Evolutionary conservation across 163 green algal species (phyloP).

Genomic region (Chlamydomonas reinhardtii): DNA sequence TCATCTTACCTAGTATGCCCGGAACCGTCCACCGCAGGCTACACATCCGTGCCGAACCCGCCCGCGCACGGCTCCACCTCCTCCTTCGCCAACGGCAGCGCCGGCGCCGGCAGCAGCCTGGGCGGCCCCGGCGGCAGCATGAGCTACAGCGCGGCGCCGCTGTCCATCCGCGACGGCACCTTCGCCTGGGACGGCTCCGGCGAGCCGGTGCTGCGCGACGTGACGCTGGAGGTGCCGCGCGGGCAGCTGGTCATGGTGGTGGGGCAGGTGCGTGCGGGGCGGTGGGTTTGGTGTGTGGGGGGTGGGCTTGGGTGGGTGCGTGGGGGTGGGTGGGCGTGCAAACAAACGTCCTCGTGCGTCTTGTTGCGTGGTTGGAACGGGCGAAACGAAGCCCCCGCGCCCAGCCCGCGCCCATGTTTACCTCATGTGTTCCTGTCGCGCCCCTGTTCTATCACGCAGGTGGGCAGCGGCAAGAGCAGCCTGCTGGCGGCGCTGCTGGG

Average conservation of each 20-base stretch:
- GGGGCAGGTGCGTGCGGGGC: constrained; percentile 37
- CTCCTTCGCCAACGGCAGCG: background rate
- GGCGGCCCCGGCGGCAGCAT: background rate
- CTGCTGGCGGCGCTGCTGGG: constrained; percentile 92
- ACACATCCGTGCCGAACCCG: constrained; percentile 20
- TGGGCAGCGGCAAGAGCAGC: constrained; percentile 90
- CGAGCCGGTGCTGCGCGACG: constrained; percentile 49
- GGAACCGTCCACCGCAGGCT: background rate
- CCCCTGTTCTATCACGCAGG: constrained; percentile 26
- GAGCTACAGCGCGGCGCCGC: background rate
- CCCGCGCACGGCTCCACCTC: background rate
- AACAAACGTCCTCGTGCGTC: background rate
- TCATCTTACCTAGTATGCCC: too few species aligned
- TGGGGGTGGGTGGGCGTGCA: constrained; percentile 72
- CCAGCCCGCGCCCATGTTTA: too few species aligned
- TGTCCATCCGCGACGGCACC: constrained; percentile 43
- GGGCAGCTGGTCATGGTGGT: constrained; percentile 62
- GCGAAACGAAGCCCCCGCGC: too few species aligned
- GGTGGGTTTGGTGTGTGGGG: background rate
- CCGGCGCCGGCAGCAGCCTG: background rate
- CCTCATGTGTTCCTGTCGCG: too few species aligned
- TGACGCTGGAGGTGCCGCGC: constrained; percentile 62
- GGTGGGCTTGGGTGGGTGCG: background rate
- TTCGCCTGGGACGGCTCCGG: constrained; percentile 56
- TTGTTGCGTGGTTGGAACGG: too few species aligned